Conservation (phyloP, 768 basidiomycete species). For the Amyloporia xantha region DNA sequence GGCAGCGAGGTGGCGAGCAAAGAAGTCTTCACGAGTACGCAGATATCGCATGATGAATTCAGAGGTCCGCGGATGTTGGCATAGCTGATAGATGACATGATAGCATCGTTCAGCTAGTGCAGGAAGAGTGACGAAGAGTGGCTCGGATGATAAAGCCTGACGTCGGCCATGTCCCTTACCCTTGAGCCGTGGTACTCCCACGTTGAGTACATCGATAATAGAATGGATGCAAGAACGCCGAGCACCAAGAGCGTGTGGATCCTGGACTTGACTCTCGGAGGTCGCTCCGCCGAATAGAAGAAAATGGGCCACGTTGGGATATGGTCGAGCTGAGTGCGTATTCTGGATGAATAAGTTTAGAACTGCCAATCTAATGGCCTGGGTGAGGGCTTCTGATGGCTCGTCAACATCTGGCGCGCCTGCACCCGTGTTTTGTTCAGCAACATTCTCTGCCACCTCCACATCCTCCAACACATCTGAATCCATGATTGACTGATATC, state of each 20-base stretch:
- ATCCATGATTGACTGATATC: conserved; percentile 63
- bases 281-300: conserved; percentile 66
- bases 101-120: conserved; percentile 82
- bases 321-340: conserved; percentile 52
- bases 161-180: conserved; percentile 32
- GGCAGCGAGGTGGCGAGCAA: conserved; percentile 73
- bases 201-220: conserved; percentile 69
- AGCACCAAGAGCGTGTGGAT: conserved; percentile 69
- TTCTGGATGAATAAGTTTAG: conserved; percentile 79
- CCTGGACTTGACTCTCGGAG: conserved; percentile 63
- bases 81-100: conserved; percentile 77
- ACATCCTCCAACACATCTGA: conserved; percentile 58
- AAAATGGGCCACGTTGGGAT: conserved; percentile 85
- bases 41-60: conserved; percentile 80
- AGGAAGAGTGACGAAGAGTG: conserved; percentile 62
- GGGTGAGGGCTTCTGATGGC: conserved; percentile 41
- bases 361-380: conserved; percentile 68
- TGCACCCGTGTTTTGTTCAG: conserved; percentile 64
- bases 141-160: conserved; percentile 29
- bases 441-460: conserved; percentile 48
- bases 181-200: conserved; percentile 58
- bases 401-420: conserved; percentile 57
- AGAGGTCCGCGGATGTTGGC: conserved; percentile 79
- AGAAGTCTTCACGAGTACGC: conserved; percentile 84
- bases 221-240: conserved; percentile 72